Base-by-base conservation (phyloP, 306 rosid genomes). In the Morella rubra region DNA sequence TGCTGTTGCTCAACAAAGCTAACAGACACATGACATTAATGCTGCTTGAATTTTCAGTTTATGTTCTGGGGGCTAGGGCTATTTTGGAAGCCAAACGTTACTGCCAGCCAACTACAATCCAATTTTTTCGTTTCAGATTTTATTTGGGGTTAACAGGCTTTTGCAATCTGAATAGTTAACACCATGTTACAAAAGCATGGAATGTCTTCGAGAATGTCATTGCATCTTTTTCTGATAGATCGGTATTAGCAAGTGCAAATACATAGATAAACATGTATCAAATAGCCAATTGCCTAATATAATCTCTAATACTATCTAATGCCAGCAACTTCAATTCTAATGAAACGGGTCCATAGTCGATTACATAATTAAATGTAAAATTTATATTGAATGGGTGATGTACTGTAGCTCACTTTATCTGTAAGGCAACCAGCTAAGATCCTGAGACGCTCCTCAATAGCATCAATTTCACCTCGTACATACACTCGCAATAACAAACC, bases 401-500 rank as follows among this genome's bases (percentile, higher is more conserved):
- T 56, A 47, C 42, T 65, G 67, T 58, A 74, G 85, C 97, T 85
- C 86, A 95, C 98, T 65, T 87, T 75, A 82, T 89, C 84, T 45
- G 86, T 83, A 19, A 92, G 65, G 77, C 83, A 52, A 72, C 72
- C 72, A 9, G 85, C 89, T 76, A 95, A 82, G 56, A 81, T 74
- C 77, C 85, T 77, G 73, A 90, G 81, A 47, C 89, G 96, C 82
- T 85, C 90, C 74, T 72, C 85, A 79, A 80, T n/a, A 16, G 69
- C 49, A 73, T 83, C 88, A 59, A 76, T 67, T 82, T 87, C 87
- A 70, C 83, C 97, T 0, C 83, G 93, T 53, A 95, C 89, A 55
- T 81, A 75, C 76, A 95, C 59, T 65, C 96, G 89, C 84, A 95
- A 78, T 64, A 92, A 73, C 84, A 95, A 77, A 70, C 91, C 90